Conservation (phyloP, 352 stramenopile species). For the Globisporangium perplexum region DNA sequence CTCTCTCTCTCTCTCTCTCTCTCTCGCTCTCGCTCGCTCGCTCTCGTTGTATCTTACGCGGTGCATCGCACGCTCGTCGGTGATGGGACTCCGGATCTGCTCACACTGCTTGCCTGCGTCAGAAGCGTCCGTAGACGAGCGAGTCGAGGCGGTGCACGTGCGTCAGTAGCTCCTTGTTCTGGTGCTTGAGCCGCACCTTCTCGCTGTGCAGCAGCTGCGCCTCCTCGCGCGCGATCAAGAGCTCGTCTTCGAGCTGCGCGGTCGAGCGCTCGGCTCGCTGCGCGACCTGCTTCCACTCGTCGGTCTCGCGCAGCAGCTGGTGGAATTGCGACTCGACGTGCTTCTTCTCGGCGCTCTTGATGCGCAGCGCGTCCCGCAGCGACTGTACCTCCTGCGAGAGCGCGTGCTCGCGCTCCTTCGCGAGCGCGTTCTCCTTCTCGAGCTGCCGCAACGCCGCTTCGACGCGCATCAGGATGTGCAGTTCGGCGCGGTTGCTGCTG, state of each 20-base stretch:
- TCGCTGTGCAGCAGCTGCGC: conserved; percentile 54
- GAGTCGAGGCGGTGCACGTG: conserved; percentile 74
- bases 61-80: too few species aligned
- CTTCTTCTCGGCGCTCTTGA: conserved; percentile 48
- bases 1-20: too few species aligned
- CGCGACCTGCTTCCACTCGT: conserved; percentile 52
- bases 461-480: conserved; percentile 68
- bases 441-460: conserved; percentile 64
- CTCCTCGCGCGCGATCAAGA: conserved; percentile 59
- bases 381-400: conserved; percentile 51
- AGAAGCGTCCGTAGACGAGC: conserved; percentile 74
- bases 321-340: conserved; percentile 42
- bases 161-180: conserved; percentile 66
- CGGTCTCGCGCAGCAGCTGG: conserved; percentile 33
- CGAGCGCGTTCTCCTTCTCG: conserved; percentile 56
- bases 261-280: conserved; percentile 38
- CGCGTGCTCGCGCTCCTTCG: conserved; percentile 38
- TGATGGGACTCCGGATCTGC: too few species aligned
- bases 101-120: conserved; percentile 4
- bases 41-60: too few species aligned
- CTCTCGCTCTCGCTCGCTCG: too few species aligned
- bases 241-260: conserved; percentile 50
- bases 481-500: conserved; percentile 27
- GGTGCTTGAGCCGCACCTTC: conserved; percentile 47
- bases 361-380: conserved; percentile 42